Evolutionary conservation across 306 rosid genomes (phyloP).

Genomic region (Begonia peltatifolia): DNA sequence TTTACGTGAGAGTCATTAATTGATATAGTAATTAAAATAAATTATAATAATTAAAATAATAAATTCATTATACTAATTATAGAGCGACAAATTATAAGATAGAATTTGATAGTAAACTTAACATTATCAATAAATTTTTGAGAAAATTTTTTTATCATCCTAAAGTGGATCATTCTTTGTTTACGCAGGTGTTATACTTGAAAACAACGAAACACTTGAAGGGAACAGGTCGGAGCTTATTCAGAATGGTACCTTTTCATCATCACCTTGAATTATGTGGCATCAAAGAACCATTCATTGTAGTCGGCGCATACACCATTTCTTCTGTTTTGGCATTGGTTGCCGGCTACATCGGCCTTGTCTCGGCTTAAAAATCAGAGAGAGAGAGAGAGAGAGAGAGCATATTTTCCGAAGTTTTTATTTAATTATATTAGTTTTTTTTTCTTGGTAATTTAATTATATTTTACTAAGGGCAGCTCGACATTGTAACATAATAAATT

Average conservation of each 20-base stretch:
- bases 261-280: conserved; percentile 54
- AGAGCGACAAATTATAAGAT: no score
- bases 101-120: no score
- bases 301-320: conserved; percentile 60
- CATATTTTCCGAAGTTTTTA: not conserved
- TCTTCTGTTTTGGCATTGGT: conserved; percentile 61
- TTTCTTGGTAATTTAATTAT: not conserved
- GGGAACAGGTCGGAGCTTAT: conserved; percentile 34
- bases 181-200: conserved; percentile 36
- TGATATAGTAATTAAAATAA: no score
- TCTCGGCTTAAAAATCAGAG: conserved; percentile 38
- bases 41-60: no score
- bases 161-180: not conserved
- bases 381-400: no score
- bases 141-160: no score
- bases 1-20: no score
- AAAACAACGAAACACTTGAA: conserved; percentile 29
- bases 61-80: no score
- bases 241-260: conserved; percentile 63
- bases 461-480: no score
- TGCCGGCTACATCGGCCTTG: conserved; percentile 74
- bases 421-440: not conserved
- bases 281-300: conserved; percentile 58
- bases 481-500: no score
- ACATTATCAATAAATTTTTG: not conserved